These are phyloP conservation scores for Maudiozyma humilis DNA, from an alignment of 1,139 yeast genomes.

Conservation along the genomic window DNA sequence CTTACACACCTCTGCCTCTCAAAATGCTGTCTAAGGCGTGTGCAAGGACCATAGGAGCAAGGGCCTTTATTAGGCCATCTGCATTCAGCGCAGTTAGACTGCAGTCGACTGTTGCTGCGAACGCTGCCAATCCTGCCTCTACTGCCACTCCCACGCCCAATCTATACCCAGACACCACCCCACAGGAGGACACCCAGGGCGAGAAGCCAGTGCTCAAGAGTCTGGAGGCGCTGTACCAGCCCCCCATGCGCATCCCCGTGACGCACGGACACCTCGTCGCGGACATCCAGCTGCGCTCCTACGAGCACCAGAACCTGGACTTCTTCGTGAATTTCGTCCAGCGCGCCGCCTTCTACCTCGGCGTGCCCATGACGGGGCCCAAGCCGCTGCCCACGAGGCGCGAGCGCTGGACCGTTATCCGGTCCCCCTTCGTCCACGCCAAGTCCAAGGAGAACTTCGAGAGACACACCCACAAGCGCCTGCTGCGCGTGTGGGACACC, in stretches of 20 bases:
- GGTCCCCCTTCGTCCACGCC: conserved; percentile 91
- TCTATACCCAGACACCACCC: not conserved
- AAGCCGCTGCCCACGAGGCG: conserved; percentile 61
- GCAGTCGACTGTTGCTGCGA: not conserved
- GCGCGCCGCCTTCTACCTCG: conserved; percentile 83
- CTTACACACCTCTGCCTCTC: not conserved
- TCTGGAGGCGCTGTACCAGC: conserved; percentile 73
- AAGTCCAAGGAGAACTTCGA: conserved; percentile 91
- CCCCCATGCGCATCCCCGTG: conserved; percentile 63
- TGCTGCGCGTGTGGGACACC: conserved; percentile 72
- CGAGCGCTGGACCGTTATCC: conserved; percentile 88
- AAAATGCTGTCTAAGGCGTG: not conserved
- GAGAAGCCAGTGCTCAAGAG: conserved; percentile 51
- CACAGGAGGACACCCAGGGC: not conserved
- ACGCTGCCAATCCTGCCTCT: not conserved
- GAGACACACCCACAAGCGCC: conserved; percentile 72
- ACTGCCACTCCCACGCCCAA: not conserved
- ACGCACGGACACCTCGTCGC: conserved; percentile 69
- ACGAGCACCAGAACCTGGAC: conserved; percentile 59
- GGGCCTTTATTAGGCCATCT: not conserved
- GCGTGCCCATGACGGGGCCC: conserved; percentile 72
- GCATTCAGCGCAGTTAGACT: not conserved
- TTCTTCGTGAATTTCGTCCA: conserved; percentile 79
- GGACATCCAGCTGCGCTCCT: conserved; percentile 64
- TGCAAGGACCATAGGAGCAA: not conserved